Conservation (phyloP, 306 rosid species). For the Trifolium repens region DNA sequence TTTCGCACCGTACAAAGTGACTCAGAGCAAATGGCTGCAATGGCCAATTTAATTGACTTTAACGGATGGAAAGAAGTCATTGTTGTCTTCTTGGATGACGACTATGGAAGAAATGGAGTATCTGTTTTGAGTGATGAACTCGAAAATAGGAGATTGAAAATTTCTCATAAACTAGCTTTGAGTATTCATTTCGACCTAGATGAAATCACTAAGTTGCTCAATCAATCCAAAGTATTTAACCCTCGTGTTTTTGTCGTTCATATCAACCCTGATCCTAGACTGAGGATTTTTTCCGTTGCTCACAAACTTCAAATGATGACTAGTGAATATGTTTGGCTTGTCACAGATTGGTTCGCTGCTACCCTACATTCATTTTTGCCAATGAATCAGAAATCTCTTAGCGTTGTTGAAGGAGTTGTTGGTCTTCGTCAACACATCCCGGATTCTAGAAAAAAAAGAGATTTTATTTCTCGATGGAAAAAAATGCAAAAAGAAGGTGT, state of each 20-base stretch:
- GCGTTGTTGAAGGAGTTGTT: conserved; percentile 77
- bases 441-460: conserved; percentile 57
- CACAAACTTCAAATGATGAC: conserved; percentile 78
- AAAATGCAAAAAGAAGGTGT: conserved; percentile 53
- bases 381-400: conserved; percentile 48
- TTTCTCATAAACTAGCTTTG: conserved; percentile 68
- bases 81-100: conserved; percentile 72
- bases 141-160: conserved; percentile 55
- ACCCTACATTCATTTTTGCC: conserved; percentile 70
- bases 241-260: conserved; percentile 90
- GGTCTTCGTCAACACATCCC: conserved; percentile 75
- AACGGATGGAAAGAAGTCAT: conserved; percentile 88
- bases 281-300: conserved; percentile 71
- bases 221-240: conserved; percentile 65
- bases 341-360: conserved; percentile 85
- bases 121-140: conserved; percentile 74
- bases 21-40: conserved; percentile 76
- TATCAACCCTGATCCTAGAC: conserved; percentile 67
- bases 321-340: conserved; percentile 77
- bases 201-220: conserved; percentile 61
- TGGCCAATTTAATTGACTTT: conserved; percentile 73
- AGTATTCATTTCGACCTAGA: conserved; percentile 56
- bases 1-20: conserved; percentile 76
- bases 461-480: conserved; percentile 66
- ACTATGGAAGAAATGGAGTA: conserved; percentile 91